Evolutionary conservation across 371 early-diverging fungal species (phyloP).

Genomic region (Lichtheimia hyalospora): DNA sequence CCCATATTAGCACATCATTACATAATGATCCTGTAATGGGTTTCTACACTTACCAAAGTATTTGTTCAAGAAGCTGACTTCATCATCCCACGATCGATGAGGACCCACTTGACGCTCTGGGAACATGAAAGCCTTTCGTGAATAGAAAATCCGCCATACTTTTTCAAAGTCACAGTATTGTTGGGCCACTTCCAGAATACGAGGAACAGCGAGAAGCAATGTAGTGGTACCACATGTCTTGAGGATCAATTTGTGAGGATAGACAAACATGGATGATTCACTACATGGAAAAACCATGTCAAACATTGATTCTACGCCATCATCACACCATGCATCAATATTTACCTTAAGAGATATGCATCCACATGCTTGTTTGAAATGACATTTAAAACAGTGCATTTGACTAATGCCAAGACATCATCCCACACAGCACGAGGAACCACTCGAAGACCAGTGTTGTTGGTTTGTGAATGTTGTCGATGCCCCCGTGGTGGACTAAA

Average conservation of each 20-base stretch:
- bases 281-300: constrained; percentile 31
- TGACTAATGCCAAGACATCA: constrained; percentile 87
- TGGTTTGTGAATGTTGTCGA: constrained; percentile 1
- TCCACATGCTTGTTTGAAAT: constrained; percentile 78
- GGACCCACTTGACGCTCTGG: constrained; percentile 89
- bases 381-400: constrained; percentile 87
- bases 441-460: constrained; percentile 67
- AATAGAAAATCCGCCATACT: constrained; percentile 88
- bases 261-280: constrained; percentile 97
- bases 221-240: constrained; percentile 98
- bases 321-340: neutral
- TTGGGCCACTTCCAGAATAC: constrained; percentile 82
- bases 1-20: neutral
- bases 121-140: constrained; percentile 95
- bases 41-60: constrained; percentile 59
- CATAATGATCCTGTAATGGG: no score
- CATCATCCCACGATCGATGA: constrained; percentile 89
- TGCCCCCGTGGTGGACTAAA: constrained; percentile 27
- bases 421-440: constrained; percentile 83
- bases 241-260: constrained; percentile 89
- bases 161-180: constrained; percentile 68
- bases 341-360: constrained; percentile 86
- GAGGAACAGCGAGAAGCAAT: constrained; percentile 80
- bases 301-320: constrained; percentile 6
- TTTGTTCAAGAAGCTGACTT: constrained; percentile 75